Percentiles rank a stretch among this genome's conserved stretches.
Conservation (phyloP, 495 filamentous ascomycete genomes). For the Penicillium cosmopolitanum region DNA sequence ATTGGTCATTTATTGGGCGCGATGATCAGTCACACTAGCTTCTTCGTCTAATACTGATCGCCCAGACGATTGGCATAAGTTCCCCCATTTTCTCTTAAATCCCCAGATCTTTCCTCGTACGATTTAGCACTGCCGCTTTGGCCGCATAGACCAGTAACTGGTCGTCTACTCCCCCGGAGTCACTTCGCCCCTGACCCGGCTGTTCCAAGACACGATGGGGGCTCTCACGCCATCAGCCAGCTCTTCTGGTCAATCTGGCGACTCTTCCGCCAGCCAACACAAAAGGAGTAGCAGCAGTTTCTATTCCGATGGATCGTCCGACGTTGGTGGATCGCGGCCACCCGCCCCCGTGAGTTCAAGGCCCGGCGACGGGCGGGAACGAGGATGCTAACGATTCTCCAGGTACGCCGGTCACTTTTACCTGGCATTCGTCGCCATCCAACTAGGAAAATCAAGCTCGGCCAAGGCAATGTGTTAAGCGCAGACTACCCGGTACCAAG, state of each 20-base stretch:
- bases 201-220: neutral
- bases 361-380: neutral
- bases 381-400: neutral
- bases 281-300: conserved; percentile 3
- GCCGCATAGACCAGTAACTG: neutral
- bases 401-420: conserved; percentile 7
- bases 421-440: conserved; percentile 69
- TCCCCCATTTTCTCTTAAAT: conserved; percentile 3
- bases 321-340: neutral
- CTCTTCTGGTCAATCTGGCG: neutral
- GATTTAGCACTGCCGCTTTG: conserved; percentile 1
- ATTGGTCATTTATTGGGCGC: conserved; percentile 4
- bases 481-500: conserved; percentile 97
- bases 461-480: conserved; percentile 91
- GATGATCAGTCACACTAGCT: conserved; percentile 8
- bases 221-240: conserved; percentile 2
- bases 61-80: conserved; percentile 7
- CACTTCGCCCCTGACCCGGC: neutral
- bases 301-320: neutral
- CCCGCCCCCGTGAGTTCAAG: neutral
- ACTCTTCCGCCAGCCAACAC: neutral
- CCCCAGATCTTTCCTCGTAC: conserved; percentile 6
- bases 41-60: conserved; percentile 2
- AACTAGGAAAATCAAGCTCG: conserved; percentile 94
- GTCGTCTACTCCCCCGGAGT: neutral